These are phyloP conservation scores for Talaromyces sp. DNA, from an alignment of 2,329 filamentous ascomycete species.

Conservation along the genomic window DNA sequence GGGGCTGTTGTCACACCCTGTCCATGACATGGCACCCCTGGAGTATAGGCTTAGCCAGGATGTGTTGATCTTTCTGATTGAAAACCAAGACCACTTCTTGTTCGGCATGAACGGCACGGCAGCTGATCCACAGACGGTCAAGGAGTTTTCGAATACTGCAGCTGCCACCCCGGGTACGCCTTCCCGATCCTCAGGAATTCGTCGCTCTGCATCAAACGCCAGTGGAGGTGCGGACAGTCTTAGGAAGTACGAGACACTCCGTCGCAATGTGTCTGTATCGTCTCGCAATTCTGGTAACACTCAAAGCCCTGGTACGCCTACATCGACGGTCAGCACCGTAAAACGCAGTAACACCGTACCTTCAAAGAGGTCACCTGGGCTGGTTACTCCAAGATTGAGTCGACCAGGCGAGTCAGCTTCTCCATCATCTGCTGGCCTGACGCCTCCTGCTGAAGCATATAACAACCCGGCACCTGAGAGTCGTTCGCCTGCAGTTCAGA, in stretches of 20 bases:
- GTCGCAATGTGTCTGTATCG: slow-evolving; percentile 86
- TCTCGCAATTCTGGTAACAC: slow-evolving; percentile 75
- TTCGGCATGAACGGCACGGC: slow-evolving; percentile 98
- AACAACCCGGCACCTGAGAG: slow-evolving; percentile 17
- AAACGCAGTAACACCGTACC: slow-evolving; percentile 86
- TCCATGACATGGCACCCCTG: slow-evolving; percentile 89
- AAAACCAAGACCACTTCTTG: slow-evolving; percentile 96
- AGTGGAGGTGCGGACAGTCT: slow-evolving; percentile 86
- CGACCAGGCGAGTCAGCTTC: slow-evolving; percentile 50
- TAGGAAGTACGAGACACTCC: slow-evolving; percentile 67
- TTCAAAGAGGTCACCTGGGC: slow-evolving; percentile 75
- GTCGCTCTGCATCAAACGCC: slow-evolving; percentile 76
- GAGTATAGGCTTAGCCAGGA: slow-evolving; percentile 96
- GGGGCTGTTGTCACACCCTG: slow-evolving; percentile 87
- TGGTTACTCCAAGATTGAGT: slow-evolving; percentile 63
- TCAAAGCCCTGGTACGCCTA: slow-evolving; percentile 61
- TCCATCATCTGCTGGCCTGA: slow-evolving; percentile 37
- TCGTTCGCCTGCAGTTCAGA: not conserved
- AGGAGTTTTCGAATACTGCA: slow-evolving; percentile 63
- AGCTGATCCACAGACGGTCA: slow-evolving; percentile 75
- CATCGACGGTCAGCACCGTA: slow-evolving; percentile 53
- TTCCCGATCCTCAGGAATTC: slow-evolving; percentile 37
- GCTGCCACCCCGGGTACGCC: slow-evolving; percentile 36
- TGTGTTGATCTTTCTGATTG: slow-evolving; percentile 94
- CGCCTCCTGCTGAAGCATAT: slow-evolving; percentile 24